Percentiles rank a stretch among this genome's conserved stretches.
phyloP scores from a whole-genome alignment of 2,329 filamentous ascomycete species.

The Fonsecaea multimorphosa region DNA sequence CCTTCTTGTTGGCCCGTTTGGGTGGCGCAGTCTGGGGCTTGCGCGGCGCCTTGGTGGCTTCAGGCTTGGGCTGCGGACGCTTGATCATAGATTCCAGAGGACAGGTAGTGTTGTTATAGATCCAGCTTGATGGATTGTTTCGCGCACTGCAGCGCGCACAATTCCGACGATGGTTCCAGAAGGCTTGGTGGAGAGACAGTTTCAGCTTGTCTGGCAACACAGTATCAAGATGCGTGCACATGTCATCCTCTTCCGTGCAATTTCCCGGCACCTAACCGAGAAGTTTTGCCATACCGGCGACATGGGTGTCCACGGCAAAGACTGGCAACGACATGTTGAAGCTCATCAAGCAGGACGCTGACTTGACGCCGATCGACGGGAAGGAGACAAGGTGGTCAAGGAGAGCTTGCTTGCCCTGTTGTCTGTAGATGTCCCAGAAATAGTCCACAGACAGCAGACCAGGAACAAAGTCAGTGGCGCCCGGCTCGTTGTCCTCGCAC shows the following conservation, averaged over 20 bases:
- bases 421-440: slow-evolving; percentile 25
- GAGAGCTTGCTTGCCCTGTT: slow-evolving; percentile 33
- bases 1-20: slow-evolving; percentile 12
- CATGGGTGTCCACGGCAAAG: slow-evolving; percentile 71
- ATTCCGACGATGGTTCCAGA: slow-evolving; percentile 67
- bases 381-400: slow-evolving; percentile 34
- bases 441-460: slow-evolving; percentile 40
- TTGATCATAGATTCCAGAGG: slow-evolving; percentile 30
- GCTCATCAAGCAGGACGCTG: slow-evolving; percentile 67
- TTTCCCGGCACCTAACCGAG: slow-evolving; percentile 65
- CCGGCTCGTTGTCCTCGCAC: slow-evolving; percentile 27
- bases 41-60: slow-evolving; percentile 5
- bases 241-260: slow-evolving; percentile 35
- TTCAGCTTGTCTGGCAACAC: slow-evolving; percentile 64
- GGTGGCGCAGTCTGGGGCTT: slow-evolving; percentile 4
- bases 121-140: slow-evolving; percentile 63
- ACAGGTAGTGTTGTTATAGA: slow-evolving; percentile 63
- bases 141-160: slow-evolving; percentile 64
- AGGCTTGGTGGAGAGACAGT: slow-evolving; percentile 66
- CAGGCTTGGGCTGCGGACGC: slow-evolving; percentile 1
- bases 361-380: slow-evolving; percentile 68
- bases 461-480: slow-evolving; percentile 35
- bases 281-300: slow-evolving; percentile 67
- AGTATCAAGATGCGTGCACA: slow-evolving; percentile 60
- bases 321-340: slow-evolving; percentile 68